A percentile compares a stretch with the other conserved stretches of the same genome.
These are phyloP conservation scores for Pichia cactophila DNA, from an alignment of 1,139 yeast genomes.

Conservation along the genomic window DNA sequence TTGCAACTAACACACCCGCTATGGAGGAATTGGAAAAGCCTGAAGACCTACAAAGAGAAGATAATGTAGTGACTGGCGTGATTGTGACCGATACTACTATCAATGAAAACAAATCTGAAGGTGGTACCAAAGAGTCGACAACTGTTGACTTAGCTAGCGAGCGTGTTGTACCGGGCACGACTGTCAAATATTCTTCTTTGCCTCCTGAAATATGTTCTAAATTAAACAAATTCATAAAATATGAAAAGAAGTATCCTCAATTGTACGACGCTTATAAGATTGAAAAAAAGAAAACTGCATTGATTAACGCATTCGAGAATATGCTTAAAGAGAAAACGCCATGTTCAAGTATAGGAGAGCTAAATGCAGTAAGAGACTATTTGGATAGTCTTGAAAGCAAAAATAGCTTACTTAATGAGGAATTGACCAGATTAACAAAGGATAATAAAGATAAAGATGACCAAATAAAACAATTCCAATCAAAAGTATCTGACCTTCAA, in stretches of 20 bases:
- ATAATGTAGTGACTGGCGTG: not conserved
- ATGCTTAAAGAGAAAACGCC: constrained; percentile 78
- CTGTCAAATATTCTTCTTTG: constrained; percentile 32
- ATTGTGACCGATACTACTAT: not conserved
- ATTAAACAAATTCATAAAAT: constrained; percentile 71
- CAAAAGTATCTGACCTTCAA: constrained; percentile 17
- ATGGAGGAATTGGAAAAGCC: constrained; percentile 40
- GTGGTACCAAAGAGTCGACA: not conserved
- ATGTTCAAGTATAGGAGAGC: constrained; percentile 63
- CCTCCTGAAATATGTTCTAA: constrained; percentile 38
- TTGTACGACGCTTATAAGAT: constrained; percentile 75
- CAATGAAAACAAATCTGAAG: not conserved
- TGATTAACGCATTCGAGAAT: constrained; percentile 60
- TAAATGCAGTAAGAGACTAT: constrained; percentile 61
- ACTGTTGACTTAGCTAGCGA: not conserved
- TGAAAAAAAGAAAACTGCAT: constrained; percentile 63
- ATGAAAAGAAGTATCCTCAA: constrained; percentile 82
- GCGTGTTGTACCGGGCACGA: constrained; percentile 26
- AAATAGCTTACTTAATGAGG: constrained; percentile 47
- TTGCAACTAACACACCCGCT: constrained; percentile 40
- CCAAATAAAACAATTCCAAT: constrained; percentile 13
- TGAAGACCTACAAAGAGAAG: constrained; percentile 25
- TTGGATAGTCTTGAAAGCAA: constrained; percentile 57
- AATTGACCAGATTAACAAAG: constrained; percentile 28
- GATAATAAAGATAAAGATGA: constrained; percentile 20